Conservation (phyloP, 2,329 filamentous ascomycete species). For the Emericellopsis atlantica region DNA sequence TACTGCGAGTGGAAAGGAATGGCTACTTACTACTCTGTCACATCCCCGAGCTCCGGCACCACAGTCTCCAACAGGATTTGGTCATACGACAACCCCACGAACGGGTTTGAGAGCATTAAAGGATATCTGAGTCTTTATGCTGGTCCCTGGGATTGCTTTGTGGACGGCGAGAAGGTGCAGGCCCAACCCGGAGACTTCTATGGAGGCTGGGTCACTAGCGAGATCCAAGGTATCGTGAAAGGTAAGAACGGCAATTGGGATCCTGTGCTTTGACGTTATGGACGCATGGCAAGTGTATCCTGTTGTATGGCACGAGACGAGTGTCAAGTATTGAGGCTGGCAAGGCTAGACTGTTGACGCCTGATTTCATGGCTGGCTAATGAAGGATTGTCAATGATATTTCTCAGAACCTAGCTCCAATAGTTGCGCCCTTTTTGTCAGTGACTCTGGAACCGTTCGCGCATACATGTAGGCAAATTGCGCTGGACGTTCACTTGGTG, state of each 20-base stretch:
- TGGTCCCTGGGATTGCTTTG: slow-evolving; percentile 48
- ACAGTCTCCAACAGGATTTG: slow-evolving; percentile 40
- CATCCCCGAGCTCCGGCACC: slow-evolving; percentile 20
- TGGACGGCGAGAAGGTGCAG: slow-evolving; percentile 46
- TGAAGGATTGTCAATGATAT: no score
- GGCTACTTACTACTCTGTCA: slow-evolving; percentile 44
- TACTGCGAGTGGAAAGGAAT: slow-evolving; percentile 50
- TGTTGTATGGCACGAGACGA: no score
- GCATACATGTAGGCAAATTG: no score
- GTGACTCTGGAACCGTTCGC: no score
- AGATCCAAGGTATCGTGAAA: slow-evolving; percentile 40
- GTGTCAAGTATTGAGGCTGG: no score
- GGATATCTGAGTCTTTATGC: slow-evolving; percentile 48
- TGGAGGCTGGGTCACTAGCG: slow-evolving; percentile 39
- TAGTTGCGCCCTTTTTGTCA: no score
- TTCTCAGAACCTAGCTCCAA: no score
- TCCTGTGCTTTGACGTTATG: slow-evolving; percentile 12
- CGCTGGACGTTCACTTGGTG: no score
- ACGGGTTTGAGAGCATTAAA: slow-evolving; percentile 36
- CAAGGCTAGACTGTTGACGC: no score
- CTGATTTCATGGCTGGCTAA: no score
- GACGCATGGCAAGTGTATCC: neutral
- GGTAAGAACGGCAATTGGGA: slow-evolving; percentile 25
- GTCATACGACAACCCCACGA: slow-evolving; percentile 43
- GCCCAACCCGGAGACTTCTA: slow-evolving; percentile 51